These are phyloP conservation scores for Massariosphaeria phaeospora DNA, from an alignment of 495 filamentous ascomycete genomes.

Conservation along the genomic window DNA sequence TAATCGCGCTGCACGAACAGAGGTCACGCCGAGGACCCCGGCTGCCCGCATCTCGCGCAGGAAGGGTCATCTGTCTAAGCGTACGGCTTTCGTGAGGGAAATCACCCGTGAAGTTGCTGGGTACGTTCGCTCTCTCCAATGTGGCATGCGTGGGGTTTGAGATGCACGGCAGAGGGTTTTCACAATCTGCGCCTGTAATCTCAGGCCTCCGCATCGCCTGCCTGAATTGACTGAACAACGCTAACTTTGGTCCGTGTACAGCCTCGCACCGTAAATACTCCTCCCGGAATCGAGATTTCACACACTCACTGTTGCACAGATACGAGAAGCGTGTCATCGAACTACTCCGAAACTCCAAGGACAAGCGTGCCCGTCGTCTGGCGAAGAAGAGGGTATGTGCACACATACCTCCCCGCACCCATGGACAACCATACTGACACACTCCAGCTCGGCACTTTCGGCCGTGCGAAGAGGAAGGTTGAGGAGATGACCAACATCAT, in stretches of 20 bases:
- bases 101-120: conserved; percentile 93
- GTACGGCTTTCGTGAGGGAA: conserved; percentile 87
- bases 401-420: background rate
- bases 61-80: conserved; percentile 88
- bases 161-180: too few relatives aligned
- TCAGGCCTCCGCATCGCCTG: too few relatives aligned
- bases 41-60: conserved; percentile 82
- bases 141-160: too few relatives aligned
- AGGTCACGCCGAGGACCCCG: conserved; percentile 80
- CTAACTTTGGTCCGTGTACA: conserved; percentile 17
- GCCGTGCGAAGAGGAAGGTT: conserved; percentile 96
- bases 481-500: conserved; percentile 97
- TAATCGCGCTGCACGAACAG: conserved; percentile 53
- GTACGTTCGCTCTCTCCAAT: too few relatives aligned
- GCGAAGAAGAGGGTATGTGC: conserved; percentile 91
- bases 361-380: conserved; percentile 98
- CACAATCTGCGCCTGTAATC: too few relatives aligned
- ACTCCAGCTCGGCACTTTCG: conserved; percentile 78
- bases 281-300: too few relatives aligned
- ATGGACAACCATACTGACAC: background rate
- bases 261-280: conserved; percentile 34
- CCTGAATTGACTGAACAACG: background rate
- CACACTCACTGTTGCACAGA: too few relatives aligned
- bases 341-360: conserved; percentile 95
- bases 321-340: conserved; percentile 99